phyloP scores from a whole-genome alignment of 495 filamentous ascomycete genomes.

The Tuber borchii region DNA sequence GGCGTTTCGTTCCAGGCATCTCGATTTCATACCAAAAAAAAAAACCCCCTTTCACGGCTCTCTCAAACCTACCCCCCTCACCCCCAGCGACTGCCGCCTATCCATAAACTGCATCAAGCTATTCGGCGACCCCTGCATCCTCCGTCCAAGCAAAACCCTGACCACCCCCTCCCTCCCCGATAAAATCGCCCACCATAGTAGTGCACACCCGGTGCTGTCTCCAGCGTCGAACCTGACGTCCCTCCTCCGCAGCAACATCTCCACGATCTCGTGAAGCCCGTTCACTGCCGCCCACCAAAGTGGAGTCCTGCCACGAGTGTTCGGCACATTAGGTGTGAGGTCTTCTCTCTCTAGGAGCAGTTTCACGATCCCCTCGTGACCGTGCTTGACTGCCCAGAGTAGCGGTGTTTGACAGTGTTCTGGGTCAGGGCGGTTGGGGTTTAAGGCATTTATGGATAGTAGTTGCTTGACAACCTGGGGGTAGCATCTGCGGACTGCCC shows the following conservation, averaged over 20 bases:
- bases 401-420: not conserved
- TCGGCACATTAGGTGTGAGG: not conserved
- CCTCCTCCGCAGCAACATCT: not conserved
- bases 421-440: not conserved
- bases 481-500: not conserved
- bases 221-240: not conserved
- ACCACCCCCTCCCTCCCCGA: not conserved
- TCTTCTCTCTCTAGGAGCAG: conserved; percentile 5
- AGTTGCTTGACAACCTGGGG: not conserved
- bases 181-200: not conserved
- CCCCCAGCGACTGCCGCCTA: not conserved
- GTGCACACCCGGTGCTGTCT: not conserved
- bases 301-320: not conserved
- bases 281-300: not conserved
- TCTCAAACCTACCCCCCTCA: not conserved
- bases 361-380: conserved; percentile 4
- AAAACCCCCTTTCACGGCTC: not conserved
- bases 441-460: not conserved
- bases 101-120: not conserved
- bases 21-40: not conserved
- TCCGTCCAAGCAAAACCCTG: not conserved
- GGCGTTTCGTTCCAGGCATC: not conserved
- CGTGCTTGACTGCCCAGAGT: not conserved
- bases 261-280: not conserved
- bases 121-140: not conserved